These are phyloP conservation scores for Nemania serpens DNA, from an alignment of 2,329 filamentous ascomycete species.

Conservation along the genomic window DNA sequence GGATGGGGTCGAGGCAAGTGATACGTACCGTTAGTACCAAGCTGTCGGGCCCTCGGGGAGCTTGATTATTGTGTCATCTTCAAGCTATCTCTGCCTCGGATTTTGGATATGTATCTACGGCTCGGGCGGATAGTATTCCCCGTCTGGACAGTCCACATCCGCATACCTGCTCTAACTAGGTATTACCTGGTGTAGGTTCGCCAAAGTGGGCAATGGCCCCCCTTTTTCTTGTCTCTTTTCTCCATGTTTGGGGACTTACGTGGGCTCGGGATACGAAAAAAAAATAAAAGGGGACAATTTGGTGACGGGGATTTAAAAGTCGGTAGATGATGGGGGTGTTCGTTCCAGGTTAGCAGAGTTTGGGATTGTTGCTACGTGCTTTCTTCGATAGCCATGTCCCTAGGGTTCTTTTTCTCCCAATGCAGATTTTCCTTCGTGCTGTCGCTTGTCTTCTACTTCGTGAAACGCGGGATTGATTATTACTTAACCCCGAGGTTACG, in stretches of 20 bases:
- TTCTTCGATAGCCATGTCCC: background rate
- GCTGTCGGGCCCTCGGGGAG: background rate
- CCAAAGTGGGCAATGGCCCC: too few relatives aligned
- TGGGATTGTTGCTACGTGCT: too few relatives aligned
- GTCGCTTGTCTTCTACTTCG: too few relatives aligned
- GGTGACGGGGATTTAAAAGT: background rate
- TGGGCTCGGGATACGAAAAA: background rate
- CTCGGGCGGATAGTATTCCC: too few relatives aligned
- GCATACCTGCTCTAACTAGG: too few relatives aligned
- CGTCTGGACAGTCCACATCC: too few relatives aligned
- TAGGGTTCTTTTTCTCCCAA: background rate
- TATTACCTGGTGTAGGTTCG: too few relatives aligned
- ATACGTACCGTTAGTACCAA: background rate
- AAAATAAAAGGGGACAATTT: background rate
- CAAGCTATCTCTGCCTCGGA: too few relatives aligned
- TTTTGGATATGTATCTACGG: too few relatives aligned
- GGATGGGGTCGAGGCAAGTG: background rate
- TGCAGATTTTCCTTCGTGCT: too few relatives aligned
- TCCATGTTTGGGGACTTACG: background rate
- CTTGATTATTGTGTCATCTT: background rate
- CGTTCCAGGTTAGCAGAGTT: background rate
- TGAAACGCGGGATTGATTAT: too few relatives aligned
- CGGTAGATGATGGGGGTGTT: background rate
- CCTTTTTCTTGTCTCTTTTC: background rate
- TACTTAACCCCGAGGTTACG: too few relatives aligned